Evolutionary conservation across 2,329 filamentous ascomycete species (phyloP).

Genomic region (Aciculosporium take): DNA sequence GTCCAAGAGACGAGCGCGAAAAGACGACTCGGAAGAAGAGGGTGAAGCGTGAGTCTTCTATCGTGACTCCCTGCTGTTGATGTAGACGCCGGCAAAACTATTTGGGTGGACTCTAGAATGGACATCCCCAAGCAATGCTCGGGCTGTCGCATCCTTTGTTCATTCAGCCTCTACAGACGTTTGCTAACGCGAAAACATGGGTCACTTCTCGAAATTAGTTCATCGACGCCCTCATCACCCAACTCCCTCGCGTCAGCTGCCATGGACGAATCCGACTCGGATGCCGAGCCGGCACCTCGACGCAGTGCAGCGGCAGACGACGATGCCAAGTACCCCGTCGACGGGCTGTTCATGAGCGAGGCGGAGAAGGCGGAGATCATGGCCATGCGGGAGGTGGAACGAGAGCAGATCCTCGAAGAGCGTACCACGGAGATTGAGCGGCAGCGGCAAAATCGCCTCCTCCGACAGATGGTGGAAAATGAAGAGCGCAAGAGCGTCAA

Average conservation of each 20-base stretch:
- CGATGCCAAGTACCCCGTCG: slow-evolving; percentile 64
- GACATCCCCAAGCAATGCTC: not conserved
- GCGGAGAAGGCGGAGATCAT: slow-evolving; percentile 68
- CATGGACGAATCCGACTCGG: slow-evolving; percentile 78
- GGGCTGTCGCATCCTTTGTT: not conserved
- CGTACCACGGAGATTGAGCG: slow-evolving; percentile 72
- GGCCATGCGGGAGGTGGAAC: slow-evolving; percentile 76
- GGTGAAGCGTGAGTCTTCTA: slow-evolving; percentile 25
- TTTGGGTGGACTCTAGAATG: not conserved
- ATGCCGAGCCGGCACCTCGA: slow-evolving; percentile 26
- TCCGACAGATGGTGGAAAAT: slow-evolving; percentile 64
- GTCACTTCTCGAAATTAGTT: slow-evolving; percentile 31
- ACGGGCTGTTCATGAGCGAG: slow-evolving; percentile 66
- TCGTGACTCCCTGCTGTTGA: not conserved
- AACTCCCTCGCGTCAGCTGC: slow-evolving; percentile 68
- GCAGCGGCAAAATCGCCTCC: slow-evolving; percentile 65
- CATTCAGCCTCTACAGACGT: no score
- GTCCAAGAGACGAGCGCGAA: slow-evolving; percentile 30
- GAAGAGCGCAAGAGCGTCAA: slow-evolving; percentile 38
- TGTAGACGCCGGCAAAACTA: not conserved
- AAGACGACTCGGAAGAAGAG: slow-evolving; percentile 49
- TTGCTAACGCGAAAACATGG: slow-evolving; percentile 5
- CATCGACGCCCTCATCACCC: slow-evolving; percentile 52
- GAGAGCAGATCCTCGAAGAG: slow-evolving; percentile 80
- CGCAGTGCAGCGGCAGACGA: slow-evolving; percentile 32